Percentiles rank a stretch among this genome's conserved stretches.
Evolutionary conservation across 192 early-diverging fungal genomes (phyloP).

Genomic region (Neocallimastix lanati): DNA sequence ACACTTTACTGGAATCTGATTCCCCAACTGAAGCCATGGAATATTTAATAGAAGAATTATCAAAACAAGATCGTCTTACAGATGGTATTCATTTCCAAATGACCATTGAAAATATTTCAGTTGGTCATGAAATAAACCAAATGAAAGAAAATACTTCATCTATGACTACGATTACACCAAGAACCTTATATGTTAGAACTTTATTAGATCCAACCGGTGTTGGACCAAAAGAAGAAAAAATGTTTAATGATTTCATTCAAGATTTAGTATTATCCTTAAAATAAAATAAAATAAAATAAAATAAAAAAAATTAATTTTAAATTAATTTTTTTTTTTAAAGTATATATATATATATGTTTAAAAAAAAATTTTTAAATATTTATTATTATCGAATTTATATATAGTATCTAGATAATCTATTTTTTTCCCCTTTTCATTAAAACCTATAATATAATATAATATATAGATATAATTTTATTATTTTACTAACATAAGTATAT

Average conservation of each 20-base stretch:
- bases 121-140: background rate
- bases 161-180: background rate
- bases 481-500: too few relatives aligned
- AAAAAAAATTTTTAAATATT: too few relatives aligned
- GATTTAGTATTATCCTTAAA: background rate
- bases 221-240: background rate
- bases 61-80: background rate
- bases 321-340: too few relatives aligned
- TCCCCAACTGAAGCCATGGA: background rate
- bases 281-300: background rate
- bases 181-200: background rate
- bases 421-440: too few relatives aligned
- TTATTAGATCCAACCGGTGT: background rate
- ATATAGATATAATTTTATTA: too few relatives aligned
- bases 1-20: background rate
- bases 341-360: too few relatives aligned
- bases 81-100: background rate
- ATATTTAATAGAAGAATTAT: background rate
- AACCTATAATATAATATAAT: too few relatives aligned
- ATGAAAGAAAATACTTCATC: background rate
- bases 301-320: too few relatives aligned
- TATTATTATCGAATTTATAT: too few relatives aligned
- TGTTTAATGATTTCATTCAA: background rate
- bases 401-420: too few relatives aligned
- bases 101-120: background rate